Evolutionary conservation across 108 stramenopile genomes (phyloP), one percentile per base, ranked within the genome.

Genomic region (Nitzschia putrida): DNA sequence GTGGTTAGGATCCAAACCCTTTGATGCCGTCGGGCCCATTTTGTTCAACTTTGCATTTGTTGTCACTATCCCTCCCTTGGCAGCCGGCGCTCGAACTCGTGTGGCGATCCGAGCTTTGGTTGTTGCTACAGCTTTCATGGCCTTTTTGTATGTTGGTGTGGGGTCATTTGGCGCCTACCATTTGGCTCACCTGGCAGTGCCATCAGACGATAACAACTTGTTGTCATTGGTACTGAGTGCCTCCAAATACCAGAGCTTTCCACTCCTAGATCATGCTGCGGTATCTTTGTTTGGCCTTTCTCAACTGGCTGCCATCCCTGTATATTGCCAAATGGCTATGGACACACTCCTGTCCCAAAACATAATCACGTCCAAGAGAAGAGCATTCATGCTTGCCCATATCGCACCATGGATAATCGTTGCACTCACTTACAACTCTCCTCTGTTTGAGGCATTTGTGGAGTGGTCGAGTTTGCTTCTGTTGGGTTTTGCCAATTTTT

Each of bases 391-490:
- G 42, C 18, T 25, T 20, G 44, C 43, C 40, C 42, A 63, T 47
- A 22, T 45, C 10, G 12, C 22, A 0, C 61, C 61, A 2, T 63
- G 61, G 61, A 5, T 63, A 0, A 24, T 63, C 12, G 61, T 63
- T 1, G 61, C 61, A 20, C 13, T 59, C 12, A 63, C 61, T 2
- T 63, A 63, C 61, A 63, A 63, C 23, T 63, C 61, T 14, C 20
- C 61, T 45, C 44, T 63, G 13, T 63, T 63, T 63, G 61, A 63
- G 45, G 44, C 61, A n/a, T 63, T 63, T 63, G 61, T 63, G 22
- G 61, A 63, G 44, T 63, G 61, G 61, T 63, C 61, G 4, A 63
- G 61, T 47, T 47, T 63, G 23, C 12, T 63, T 3, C 44, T 63
- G 2, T 45, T 63, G 61, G 61, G 61, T 44, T 63, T 63, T 63